These are phyloP conservation scores for Gentiana dahurica DNA, from an alignment of 257 asterid species.

Conservation along the genomic window DNA sequence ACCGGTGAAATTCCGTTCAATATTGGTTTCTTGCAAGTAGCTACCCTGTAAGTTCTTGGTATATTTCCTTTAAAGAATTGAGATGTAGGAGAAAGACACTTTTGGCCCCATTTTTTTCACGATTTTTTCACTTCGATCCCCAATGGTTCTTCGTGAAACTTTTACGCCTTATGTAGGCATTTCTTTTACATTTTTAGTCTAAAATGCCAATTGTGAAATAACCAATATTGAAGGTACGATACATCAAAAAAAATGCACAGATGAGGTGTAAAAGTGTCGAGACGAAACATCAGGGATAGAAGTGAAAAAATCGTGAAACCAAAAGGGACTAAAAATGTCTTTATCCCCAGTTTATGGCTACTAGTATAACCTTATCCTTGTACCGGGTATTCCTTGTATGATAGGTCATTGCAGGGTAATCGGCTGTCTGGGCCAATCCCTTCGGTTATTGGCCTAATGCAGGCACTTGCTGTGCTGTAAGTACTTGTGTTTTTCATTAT, in stretches of 20 bases:
- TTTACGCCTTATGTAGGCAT: too few relatives aligned
- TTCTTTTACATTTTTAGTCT: too few relatives aligned
- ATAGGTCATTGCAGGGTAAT: slow-evolving; percentile 54
- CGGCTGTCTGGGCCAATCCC: slow-evolving; percentile 69
- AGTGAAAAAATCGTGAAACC: too few relatives aligned
- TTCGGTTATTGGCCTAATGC: slow-evolving; percentile 95
- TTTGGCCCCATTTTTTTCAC: too few relatives aligned
- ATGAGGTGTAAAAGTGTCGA: too few relatives aligned
- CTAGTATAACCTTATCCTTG: neutral
- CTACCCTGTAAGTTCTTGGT: slow-evolving; percentile 65
- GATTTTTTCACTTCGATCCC: too few relatives aligned
- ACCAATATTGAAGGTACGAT: too few relatives aligned
- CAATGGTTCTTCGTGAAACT: too few relatives aligned
- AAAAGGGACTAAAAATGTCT: too few relatives aligned
- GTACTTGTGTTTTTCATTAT: slow-evolving; percentile 8
- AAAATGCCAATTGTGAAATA: too few relatives aligned
- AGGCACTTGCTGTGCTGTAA: slow-evolving; percentile 97
- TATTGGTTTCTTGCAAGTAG: slow-evolving; percentile 97
- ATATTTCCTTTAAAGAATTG: neutral
- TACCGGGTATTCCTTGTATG: neutral
- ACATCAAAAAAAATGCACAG: too few relatives aligned
- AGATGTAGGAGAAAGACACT: neutral
- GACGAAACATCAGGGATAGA: too few relatives aligned
- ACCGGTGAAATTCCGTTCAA: slow-evolving; percentile 86
- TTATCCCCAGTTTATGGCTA: neutral